Evolutionary conservation across 805 yeast species (phyloP).

Genomic region (Candida vaughaniae): DNA sequence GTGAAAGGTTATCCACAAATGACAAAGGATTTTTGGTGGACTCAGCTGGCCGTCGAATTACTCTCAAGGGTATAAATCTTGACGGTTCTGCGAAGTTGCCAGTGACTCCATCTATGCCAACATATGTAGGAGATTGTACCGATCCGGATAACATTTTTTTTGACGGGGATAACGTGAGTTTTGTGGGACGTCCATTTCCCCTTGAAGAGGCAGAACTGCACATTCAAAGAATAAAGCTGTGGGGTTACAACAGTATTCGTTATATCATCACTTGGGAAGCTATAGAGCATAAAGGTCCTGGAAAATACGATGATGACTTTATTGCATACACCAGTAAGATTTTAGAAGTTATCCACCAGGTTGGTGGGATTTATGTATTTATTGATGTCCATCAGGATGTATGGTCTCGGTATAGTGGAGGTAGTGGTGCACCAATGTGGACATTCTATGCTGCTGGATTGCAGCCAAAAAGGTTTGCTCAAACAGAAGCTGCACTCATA

Average conservation of each 20-base stretch:
- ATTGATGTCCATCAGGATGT: slow-evolving; percentile 93
- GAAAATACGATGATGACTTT: slow-evolving; percentile 72
- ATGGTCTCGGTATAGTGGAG: slow-evolving; percentile 88
- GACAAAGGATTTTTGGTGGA: slow-evolving; percentile 56
- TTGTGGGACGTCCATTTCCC: slow-evolving; percentile 80
- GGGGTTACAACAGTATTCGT: slow-evolving; percentile 82
- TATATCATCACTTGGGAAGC: slow-evolving; percentile 91
- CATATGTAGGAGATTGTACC: slow-evolving; percentile 38
- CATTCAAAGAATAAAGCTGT: slow-evolving; percentile 63
- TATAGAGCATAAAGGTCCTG: slow-evolving; percentile 85
- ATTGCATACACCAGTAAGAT: slow-evolving; percentile 67
- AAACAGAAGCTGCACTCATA: slow-evolving; percentile 75
- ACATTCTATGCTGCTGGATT: slow-evolving; percentile 86
- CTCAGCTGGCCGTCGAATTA: slow-evolving; percentile 58
- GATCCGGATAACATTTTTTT: slow-evolving; percentile 49
- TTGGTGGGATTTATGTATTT: slow-evolving; percentile 77
- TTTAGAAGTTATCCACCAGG: slow-evolving; percentile 51
- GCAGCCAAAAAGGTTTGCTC: slow-evolving; percentile 68
- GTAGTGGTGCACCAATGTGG: slow-evolving; percentile 95
- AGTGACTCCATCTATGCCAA: slow-evolving; percentile 46
- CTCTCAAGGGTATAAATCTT: slow-evolving; percentile 76
- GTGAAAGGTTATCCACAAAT: slow-evolving; percentile 21
- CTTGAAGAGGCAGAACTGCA: slow-evolving; percentile 70
- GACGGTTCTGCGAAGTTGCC: slow-evolving; percentile 79
- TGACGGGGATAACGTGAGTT: slow-evolving; percentile 74